A percentile compares a stretch with the other conserved stretches of the same genome.
Conservation (phyloP, 2,329 filamentous ascomycete species). For the Emmonsiellopsis sp. region DNA sequence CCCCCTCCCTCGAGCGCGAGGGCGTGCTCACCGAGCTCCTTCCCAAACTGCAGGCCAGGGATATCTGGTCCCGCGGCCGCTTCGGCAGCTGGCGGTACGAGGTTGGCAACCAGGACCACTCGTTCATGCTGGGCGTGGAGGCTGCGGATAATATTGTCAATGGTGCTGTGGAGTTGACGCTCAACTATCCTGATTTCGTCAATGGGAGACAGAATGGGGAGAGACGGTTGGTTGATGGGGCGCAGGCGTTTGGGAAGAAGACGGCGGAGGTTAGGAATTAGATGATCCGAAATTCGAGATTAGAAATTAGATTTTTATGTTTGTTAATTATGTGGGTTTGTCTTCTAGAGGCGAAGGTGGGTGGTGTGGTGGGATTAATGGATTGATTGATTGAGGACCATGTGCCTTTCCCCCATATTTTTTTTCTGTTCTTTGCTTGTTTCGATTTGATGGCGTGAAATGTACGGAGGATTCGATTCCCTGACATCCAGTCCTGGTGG, state of each 20-base stretch:
- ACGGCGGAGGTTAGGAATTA: background rate
- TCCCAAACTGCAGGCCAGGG: conserved; percentile 81
- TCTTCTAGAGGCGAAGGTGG: too few species aligned
- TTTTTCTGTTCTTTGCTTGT: background rate
- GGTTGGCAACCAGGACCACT: conserved; percentile 94
- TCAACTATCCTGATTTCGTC: conserved; percentile 96
- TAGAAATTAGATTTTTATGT: too few species aligned
- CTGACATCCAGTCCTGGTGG: too few species aligned
- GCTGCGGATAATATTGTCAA: conserved; percentile 84
- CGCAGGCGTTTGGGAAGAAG: conserved; percentile 8
- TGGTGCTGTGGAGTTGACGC: conserved; percentile 80
- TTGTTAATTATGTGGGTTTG: too few species aligned
- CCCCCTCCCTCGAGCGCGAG: conserved; percentile 88
- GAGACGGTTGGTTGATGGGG: conserved; percentile 48
- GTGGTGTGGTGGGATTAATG: too few species aligned
- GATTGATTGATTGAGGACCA: too few species aligned
- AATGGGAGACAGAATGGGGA: conserved; percentile 60
- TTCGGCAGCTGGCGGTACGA: conserved; percentile 99
- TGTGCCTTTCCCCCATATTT: background rate
- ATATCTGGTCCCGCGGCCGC: conserved; percentile 89
- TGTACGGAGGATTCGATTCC: too few species aligned
- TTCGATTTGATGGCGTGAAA: background rate
- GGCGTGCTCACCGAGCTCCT: conserved; percentile 87
- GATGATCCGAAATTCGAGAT: too few species aligned
- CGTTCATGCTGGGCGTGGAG: conserved; percentile 94